A percentile compares a stretch with the other conserved stretches of the same genome.
Conservation (phyloP, 352 stramenopile species). For the Phytopythium helicoides region DNA sequence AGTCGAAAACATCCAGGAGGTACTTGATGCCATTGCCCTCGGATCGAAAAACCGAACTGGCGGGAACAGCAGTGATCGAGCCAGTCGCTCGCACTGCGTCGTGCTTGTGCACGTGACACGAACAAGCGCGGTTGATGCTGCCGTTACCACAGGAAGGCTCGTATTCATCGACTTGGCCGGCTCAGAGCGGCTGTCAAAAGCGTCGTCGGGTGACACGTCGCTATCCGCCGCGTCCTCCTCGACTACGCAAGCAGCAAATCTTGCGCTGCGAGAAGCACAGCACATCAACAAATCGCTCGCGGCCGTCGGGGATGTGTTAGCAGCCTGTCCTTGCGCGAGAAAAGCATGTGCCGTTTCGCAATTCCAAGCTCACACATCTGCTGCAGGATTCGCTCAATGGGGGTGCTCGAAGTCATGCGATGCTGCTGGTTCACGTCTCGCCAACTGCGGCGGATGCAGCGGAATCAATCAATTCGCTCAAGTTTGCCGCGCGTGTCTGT, state of each 20-base stretch:
- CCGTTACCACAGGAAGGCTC: conserved; percentile 40
- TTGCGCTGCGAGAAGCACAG: conserved; percentile 60
- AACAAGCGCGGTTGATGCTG: conserved; percentile 39
- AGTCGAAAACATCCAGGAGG: conserved; percentile 27
- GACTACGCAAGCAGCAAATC: not conserved
- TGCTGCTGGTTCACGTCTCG: conserved; percentile 71
- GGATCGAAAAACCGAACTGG: conserved; percentile 27
- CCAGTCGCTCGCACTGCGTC: conserved; percentile 58
- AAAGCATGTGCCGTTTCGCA: conserved; percentile 81
- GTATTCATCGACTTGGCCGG: conserved; percentile 78
- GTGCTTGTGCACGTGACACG: conserved; percentile 55
- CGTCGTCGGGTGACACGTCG: conserved; percentile 24
- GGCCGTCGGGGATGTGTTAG: conserved; percentile 70
- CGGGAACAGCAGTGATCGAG: conserved; percentile 31
- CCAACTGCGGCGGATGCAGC: conserved; percentile 41
- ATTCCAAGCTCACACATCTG: conserved; percentile 85
- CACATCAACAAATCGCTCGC: conserved; percentile 83
- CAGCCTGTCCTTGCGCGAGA: conserved; percentile 67
- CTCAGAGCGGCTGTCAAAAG: conserved; percentile 65
- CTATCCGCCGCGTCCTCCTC: conserved; percentile 1
- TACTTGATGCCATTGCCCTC: conserved; percentile 33
- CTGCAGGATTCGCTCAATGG: conserved; percentile 69
- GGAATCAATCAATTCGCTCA: conserved; percentile 77
- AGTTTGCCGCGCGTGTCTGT: conserved; percentile 67
- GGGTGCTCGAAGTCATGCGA: conserved; percentile 30